Evolutionary conservation across 176 grass and related monocot genomes (phyloP).

Genomic region (Dendrocalamus sinicus): DNA sequence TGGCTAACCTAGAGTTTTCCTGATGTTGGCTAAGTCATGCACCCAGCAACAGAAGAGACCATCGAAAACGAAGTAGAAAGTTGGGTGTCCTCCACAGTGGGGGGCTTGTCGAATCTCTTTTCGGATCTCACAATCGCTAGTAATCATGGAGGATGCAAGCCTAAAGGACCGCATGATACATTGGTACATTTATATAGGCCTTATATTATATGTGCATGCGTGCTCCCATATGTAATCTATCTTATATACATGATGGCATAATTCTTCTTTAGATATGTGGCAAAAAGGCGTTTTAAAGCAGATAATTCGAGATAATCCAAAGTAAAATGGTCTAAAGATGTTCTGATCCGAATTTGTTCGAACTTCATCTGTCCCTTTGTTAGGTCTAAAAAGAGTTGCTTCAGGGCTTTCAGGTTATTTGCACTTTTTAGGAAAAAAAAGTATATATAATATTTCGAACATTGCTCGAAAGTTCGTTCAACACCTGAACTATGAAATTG

Average conservation of each 20-base stretch:
- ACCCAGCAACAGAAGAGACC: slow-evolving; percentile 33
- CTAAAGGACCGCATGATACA: not conserved
- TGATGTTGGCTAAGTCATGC: slow-evolving; percentile 21
- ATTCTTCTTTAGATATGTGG: not conserved
- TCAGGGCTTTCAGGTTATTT: not conserved
- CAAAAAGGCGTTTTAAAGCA: not conserved
- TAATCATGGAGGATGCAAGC: slow-evolving; percentile 33
- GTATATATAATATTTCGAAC: too few relatives aligned
- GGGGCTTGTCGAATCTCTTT: slow-evolving; percentile 35
- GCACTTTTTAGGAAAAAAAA: not conserved
- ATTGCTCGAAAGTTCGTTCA: too few relatives aligned
- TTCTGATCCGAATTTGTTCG: not conserved
- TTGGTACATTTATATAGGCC: not conserved
- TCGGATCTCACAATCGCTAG: slow-evolving; percentile 24
- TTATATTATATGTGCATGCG: not conserved
- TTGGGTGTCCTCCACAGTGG: slow-evolving; percentile 37
- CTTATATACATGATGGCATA: not conserved
- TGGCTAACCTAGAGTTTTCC: not conserved
- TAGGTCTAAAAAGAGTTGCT: not conserved
- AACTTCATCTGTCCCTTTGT: not conserved
- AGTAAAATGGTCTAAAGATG: not conserved
- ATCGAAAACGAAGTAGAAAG: slow-evolving; percentile 44
- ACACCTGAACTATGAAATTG: too few relatives aligned
- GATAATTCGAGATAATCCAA: not conserved
- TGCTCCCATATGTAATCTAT: not conserved